Evolutionary conservation across 345 rosid species (phyloP).

Genomic region (rapeseed (Brassica napus)): Da-Ae NC_063448.1:54477001-54477500

Average conservation of each 20-base stretch:
- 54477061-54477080: neutral
- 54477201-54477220: slow-evolving; percentile 99
- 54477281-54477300: slow-evolving; percentile 94
- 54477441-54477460: neutral
- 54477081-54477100: neutral
- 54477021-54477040: slow-evolving; percentile 80
- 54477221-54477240: slow-evolving; percentile 22
- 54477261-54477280: neutral
- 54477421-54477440: neutral
- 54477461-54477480: slow-evolving; percentile 2
- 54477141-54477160: slow-evolving; percentile 99
- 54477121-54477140: slow-evolving; percentile 87
- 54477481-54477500: slow-evolving; percentile 73
- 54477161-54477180: slow-evolving; percentile 98
- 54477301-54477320: slow-evolving; percentile 98
- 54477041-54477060: slow-evolving; percentile 3
- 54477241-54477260: neutral
- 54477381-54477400: slow-evolving; percentile 99
- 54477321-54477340: slow-evolving; percentile 98
- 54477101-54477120: slow-evolving; percentile 16
- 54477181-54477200: slow-evolving; percentile 98
- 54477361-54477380: slow-evolving; percentile 99
- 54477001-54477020: slow-evolving; percentile 98
- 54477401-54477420: slow-evolving; percentile 68
- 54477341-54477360: slow-evolving; percentile 99